Evolutionary conservation across 2,329 filamentous ascomycete genomes (phyloP), one percentile per base, ranked within the genome.

Genomic region (Colletotrichum filicis): DNA sequence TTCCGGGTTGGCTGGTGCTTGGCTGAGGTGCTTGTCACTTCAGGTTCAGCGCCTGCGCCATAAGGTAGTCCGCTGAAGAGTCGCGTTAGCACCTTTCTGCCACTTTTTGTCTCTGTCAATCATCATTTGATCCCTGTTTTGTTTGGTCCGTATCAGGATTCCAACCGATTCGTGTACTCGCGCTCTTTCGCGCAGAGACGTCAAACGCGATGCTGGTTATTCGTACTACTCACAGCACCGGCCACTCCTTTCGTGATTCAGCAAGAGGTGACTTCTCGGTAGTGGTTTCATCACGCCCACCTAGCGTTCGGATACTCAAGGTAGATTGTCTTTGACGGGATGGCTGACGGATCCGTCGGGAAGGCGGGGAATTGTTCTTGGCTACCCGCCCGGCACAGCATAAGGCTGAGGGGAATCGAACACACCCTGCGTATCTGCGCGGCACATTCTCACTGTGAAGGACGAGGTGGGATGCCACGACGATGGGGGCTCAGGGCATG

Each of bases 341-440:
- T 49, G 59, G 26, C n/a, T 35, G 32, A 19, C 19, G 16, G 60
- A 32, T 57, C 22, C n/a, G 69, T 58, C 37, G 14, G 4, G 28
- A 65, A 46, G 58, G 37, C 19, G 32, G 53, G 8, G 53, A 28
- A 30, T 68, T 66, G 14, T 26, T 49, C 61, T 26, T 64, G 61
- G 30, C 14, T 37, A 55, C 30, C 61, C 30, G 46, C 30, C 61
- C 30, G 61, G 22, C 46, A 37, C 61, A 64, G 61, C 28, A 64
- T 55, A 35, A 28, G 28, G 46, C 46, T 53, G n/a, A n/a, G 2
- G 1, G 53, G 30, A 32, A 55, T 30, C 61, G 32, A 32, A 49
- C 6, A 64, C 14, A 49, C 42, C 42, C 7, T 22, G 19, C 19
- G 42, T n/a, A 11, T 16, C 52, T 30, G 30, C 32, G 30, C 16